A percentile compares a stretch with the other conserved stretches of the same genome.
These are phyloP conservation scores for Russula olivacea DNA, from an alignment of 768 basidiomycete species.

Conservation along the genomic window DNA sequence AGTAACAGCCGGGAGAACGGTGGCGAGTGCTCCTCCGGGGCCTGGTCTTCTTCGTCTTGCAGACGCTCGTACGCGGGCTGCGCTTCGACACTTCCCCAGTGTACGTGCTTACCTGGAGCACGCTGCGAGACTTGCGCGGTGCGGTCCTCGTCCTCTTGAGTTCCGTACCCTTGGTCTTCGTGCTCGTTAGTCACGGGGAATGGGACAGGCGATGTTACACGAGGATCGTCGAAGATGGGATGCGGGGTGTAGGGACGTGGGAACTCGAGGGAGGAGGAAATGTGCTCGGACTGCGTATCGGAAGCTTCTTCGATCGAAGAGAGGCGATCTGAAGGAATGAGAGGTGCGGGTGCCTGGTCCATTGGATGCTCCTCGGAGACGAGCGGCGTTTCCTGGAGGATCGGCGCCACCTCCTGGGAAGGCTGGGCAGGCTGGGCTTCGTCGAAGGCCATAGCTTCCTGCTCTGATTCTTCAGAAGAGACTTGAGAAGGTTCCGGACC, in stretches of 20 bases:
- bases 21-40: conserved; percentile 13
- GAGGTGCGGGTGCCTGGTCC: background rate
- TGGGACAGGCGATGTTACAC: conserved; percentile 7
- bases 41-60: conserved; percentile 13
- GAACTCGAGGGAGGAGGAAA: conserved; percentile 16
- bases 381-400: background rate
- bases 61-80: conserved; percentile 6
- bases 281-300: conserved; percentile 18
- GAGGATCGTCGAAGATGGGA: conserved; percentile 11
- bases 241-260: conserved; percentile 16
- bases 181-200: conserved; percentile 12
- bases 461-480: conserved; percentile 8
- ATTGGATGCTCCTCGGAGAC: conserved; percentile 3
- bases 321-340: background rate
- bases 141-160: conserved; percentile 24
- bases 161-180: conserved; percentile 24
- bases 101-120: conserved; percentile 13
- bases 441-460: background rate
- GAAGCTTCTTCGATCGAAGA: conserved; percentile 7
- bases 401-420: conserved; percentile 1
- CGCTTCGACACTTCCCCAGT: conserved; percentile 21
- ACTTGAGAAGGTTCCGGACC: conserved; percentile 1
- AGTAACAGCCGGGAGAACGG: conserved; percentile 19
- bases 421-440: conserved; percentile 2
- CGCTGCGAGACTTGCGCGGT: background rate